Conservation (phyloP, 2,329 filamentous ascomycete species). For the Graphilbum sp. region DNA sequence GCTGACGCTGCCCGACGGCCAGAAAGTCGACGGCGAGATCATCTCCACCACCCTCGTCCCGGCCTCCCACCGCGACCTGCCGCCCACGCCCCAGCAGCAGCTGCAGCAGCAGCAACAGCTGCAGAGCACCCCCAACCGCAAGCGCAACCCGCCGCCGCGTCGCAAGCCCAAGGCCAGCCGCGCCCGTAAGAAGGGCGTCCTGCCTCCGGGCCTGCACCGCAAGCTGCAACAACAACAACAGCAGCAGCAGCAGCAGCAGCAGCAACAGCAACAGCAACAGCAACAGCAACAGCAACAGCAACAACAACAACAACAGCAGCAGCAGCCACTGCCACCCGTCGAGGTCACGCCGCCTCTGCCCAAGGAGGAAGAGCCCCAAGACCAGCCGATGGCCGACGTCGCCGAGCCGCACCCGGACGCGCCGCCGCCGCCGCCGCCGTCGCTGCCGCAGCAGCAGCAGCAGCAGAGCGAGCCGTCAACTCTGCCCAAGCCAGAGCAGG, state of each 20-base stretch:
- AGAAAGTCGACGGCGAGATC: slow-evolving; percentile 68
- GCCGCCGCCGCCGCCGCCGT: neutral
- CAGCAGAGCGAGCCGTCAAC: no score
- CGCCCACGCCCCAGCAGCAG: slow-evolving; percentile 19
- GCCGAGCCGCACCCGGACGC: neutral
- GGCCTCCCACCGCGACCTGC: slow-evolving; percentile 32
- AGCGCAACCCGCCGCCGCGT: slow-evolving; percentile 60
- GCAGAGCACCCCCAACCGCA: slow-evolving; percentile 26
- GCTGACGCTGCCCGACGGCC: slow-evolving; percentile 64
- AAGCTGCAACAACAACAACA: slow-evolving; percentile 4
- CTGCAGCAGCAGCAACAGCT: neutral
- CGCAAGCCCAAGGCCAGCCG: slow-evolving; percentile 58
- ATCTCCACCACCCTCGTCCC: slow-evolving; percentile 41
- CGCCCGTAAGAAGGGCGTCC: slow-evolving; percentile 66
- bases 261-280: neutral
- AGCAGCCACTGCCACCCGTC: neutral
- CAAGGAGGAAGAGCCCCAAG: neutral
- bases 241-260: slow-evolving; percentile 1
- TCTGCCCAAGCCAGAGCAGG: neutral
- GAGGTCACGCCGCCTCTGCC: neutral
- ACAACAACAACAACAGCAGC: neutral
- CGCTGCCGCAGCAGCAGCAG: neutral
- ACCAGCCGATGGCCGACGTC: neutral
- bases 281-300: slow-evolving; percentile 4
- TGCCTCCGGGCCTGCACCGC: slow-evolving; percentile 14